Percentiles rank a stretch among this genome's conserved stretches.
Evolutionary conservation across 2,329 filamentous ascomycete genomes (phyloP).

Genomic region (Ceratocystiopsis brevicomis): DNA sequence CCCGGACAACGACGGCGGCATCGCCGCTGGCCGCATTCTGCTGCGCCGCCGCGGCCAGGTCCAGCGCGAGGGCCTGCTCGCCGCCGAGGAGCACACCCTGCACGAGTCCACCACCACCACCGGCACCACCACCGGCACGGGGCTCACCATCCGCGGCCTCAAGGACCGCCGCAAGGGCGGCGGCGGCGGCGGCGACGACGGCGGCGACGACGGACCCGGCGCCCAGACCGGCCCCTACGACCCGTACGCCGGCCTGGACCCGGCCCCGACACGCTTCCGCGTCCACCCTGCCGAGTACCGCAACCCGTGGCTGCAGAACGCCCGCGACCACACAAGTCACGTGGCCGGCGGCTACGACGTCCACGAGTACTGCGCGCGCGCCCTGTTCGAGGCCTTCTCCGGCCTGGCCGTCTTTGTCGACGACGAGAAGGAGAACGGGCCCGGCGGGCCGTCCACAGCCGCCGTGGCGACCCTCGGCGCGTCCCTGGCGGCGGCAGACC

Average conservation of each 20-base stretch:
- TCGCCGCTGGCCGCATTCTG: slow-evolving; percentile 37
- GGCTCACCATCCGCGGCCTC: slow-evolving; percentile 59
- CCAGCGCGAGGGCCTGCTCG: slow-evolving; percentile 15
- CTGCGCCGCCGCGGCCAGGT: slow-evolving; percentile 54
- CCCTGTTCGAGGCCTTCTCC: slow-evolving; percentile 75
- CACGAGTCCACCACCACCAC: not conserved
- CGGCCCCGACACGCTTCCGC: slow-evolving; percentile 50
- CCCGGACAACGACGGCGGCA: slow-evolving; percentile 20
- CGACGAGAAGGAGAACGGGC: slow-evolving; percentile 43
- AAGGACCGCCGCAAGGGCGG: slow-evolving; percentile 35
- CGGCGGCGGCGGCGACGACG: slow-evolving; percentile 14
- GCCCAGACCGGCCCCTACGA: slow-evolving; percentile 64
- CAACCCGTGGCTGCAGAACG: slow-evolving; percentile 52
- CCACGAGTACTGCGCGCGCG: slow-evolving; percentile 61
- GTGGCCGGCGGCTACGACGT: slow-evolving; percentile 69
- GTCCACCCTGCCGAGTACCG: slow-evolving; percentile 47
- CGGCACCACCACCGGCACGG: slow-evolving; percentile 10
- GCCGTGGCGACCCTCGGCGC: slow-evolving; percentile 18
- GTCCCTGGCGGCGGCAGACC: slow-evolving; percentile 14
- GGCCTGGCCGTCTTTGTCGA: slow-evolving; percentile 74
- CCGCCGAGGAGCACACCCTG: slow-evolving; percentile 22
- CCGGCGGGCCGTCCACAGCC: slow-evolving; percentile 11
- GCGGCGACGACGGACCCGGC: slow-evolving; percentile 18
- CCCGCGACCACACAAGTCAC: slow-evolving; percentile 45
- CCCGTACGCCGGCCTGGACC: slow-evolving; percentile 60